Base-by-base conservation (phyloP, 345 rosid genomes). In the Brassica rapa region DNA sequence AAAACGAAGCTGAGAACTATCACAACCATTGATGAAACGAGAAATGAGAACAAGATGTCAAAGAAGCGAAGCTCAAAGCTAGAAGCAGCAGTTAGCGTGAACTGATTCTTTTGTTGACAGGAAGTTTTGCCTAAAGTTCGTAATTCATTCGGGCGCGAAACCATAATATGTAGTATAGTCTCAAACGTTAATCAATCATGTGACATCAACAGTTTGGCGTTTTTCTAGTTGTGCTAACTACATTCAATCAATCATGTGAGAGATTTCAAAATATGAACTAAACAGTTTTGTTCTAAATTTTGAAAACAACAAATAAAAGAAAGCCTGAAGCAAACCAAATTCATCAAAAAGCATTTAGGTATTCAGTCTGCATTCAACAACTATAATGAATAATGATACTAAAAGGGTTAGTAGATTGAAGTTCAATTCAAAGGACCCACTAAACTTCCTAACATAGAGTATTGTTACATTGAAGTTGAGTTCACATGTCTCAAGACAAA, bases 331-430 rank as follows among this genome's bases (percentile, higher is more conserved):
- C 51, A 65, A 65, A 19, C 29, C 29, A 65, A 35, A 19, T 19
- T 65, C 15, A 5, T 37, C 29, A 37, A 65, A 4, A 37, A 19
- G 29, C 8, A 33, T 21, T 62, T 74, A 37, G 65, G 15, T 62
- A 35, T 30, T 15, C 43, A 57, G 60, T 41, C 39, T 43, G 6
- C 41, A 33, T 6, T 77, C 56, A 70, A 39, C 43, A 77, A 24
- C 63, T 49, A 27, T 32, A 61, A 61, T 61, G 65, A 61, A 61
- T 32, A 69, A n/a, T 68, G 53, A 43, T 64, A 33, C 46, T 64
- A 10, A 65, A 65, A 19, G 15, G 15, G 27, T 37, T 37, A 65
- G 69, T 37, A 65, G 62, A 70, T n/a, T 21, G 21, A 76, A 27
- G 9, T 30, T 30, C 73, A 8, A 43, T 68, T 43, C 19, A 4